Evolutionary conservation across 345 rosid genomes (phyloP).

Genomic region (Trapa incisa): DNA sequence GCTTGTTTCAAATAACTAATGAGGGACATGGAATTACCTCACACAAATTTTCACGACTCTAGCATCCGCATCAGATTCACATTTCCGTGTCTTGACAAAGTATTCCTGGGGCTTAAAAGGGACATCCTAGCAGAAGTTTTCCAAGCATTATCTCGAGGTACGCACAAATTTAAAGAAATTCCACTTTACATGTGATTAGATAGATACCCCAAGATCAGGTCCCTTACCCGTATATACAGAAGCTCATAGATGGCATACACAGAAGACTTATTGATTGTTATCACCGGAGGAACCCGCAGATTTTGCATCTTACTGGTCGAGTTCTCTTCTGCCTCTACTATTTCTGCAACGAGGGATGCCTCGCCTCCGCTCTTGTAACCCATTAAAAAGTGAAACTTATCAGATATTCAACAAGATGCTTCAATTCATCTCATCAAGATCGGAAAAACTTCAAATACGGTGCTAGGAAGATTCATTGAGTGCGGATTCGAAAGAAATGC

Average conservation of each 20-base stretch:
- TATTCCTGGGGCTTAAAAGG: constrained; percentile 70
- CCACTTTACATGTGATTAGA: background rate
- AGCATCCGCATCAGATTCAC: constrained; percentile 63
- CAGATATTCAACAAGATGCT: background rate
- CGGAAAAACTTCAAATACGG: background rate
- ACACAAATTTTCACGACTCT: constrained; percentile 58
- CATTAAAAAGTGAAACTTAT: background rate
- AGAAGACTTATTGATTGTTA: constrained; percentile 67
- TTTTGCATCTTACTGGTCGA: constrained; percentile 59
- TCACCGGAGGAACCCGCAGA: constrained; percentile 62
- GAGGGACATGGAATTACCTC: constrained; percentile 27
- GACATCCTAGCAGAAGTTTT: constrained; percentile 41
- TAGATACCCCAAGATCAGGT: background rate
- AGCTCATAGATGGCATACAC: constrained; percentile 76
- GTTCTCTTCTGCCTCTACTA: constrained; percentile 92
- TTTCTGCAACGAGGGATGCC: constrained; percentile 75
- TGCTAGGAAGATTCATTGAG: background rate
- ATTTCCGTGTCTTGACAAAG: constrained; percentile 57
- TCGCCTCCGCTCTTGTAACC: constrained; percentile 63
- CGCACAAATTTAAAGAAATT: background rate
- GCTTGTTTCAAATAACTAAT: background rate
- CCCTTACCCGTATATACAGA: constrained; percentile 46
- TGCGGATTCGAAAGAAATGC: background rate
- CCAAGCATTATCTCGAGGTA: background rate
- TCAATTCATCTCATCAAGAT: background rate